phyloP scores from a whole-genome alignment of 2,329 filamentous ascomycete genomes.

The Arachnomyces sp. region DNA sequence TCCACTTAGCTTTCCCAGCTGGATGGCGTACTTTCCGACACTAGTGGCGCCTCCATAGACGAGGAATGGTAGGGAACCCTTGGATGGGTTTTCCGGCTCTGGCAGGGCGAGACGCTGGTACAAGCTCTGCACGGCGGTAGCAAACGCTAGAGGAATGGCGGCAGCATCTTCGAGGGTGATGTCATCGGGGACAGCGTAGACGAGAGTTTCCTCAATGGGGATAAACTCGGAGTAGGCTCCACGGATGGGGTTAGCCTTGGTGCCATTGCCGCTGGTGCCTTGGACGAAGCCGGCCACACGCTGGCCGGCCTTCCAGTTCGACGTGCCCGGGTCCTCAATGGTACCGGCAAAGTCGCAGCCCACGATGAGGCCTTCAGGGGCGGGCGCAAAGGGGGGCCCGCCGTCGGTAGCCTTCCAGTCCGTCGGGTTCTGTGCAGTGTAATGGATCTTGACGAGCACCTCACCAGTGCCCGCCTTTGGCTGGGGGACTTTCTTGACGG shows the following conservation, averaged over 20 bases:
- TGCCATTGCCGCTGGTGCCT: slow-evolving; percentile 39
- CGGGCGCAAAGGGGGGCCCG: too few relatives aligned
- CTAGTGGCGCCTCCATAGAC: slow-evolving; percentile 36
- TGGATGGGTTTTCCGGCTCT: slow-evolving; percentile 22
- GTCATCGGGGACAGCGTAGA: slow-evolving; percentile 40
- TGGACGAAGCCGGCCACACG: slow-evolving; percentile 46
- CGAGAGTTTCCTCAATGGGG: slow-evolving; percentile 44
- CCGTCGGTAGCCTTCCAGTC: slow-evolving; percentile 50
- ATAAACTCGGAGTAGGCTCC: slow-evolving; percentile 51
- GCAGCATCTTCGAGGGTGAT: slow-evolving; percentile 47
- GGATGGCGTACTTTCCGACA: slow-evolving; percentile 32
- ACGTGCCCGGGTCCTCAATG: slow-evolving; percentile 46
- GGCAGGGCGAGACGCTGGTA: slow-evolving; percentile 27
- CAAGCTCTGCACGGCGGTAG: slow-evolving; percentile 43
- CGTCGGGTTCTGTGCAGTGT: slow-evolving; percentile 49
- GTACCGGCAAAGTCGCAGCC: slow-evolving; percentile 51
- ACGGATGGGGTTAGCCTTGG: slow-evolving; percentile 35
- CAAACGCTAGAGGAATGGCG: slow-evolving; percentile 46
- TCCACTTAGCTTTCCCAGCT: slow-evolving; percentile 35
- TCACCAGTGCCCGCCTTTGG: too few relatives aligned
- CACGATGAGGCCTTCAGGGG: slow-evolving; percentile 32
- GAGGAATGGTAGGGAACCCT: slow-evolving; percentile 21
- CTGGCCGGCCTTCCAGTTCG: slow-evolving; percentile 44
- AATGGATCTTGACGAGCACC: slow-evolving; percentile 46
- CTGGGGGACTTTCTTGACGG: too few relatives aligned